Conservation (phyloP, 352 stramenopile genomes). For the Globisporangium parvum region DNA sequence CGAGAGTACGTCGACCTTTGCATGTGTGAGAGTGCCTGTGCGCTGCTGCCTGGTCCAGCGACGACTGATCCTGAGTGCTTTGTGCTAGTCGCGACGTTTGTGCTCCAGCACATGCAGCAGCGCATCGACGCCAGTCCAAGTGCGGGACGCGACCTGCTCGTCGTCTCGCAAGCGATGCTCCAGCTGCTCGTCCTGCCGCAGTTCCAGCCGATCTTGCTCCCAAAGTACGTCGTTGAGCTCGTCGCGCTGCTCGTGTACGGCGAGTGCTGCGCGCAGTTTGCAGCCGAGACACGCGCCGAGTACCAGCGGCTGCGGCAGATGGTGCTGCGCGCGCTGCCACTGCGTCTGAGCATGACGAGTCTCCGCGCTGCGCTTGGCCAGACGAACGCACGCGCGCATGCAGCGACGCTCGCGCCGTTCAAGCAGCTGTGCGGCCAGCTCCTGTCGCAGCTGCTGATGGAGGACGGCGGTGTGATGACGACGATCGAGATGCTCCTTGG, state of each 20-base stretch:
- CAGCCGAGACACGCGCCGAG: slow-evolving; percentile 17
- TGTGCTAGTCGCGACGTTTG: slow-evolving; percentile 47
- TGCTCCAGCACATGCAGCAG: slow-evolving; percentile 38
- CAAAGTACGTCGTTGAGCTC: slow-evolving; percentile 77
- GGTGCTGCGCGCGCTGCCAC: slow-evolving; percentile 44
- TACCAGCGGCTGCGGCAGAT: slow-evolving; percentile 32
- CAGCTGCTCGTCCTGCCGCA: slow-evolving; percentile 60
- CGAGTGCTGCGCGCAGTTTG: slow-evolving; percentile 14
- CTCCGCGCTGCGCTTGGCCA: slow-evolving; percentile 62
- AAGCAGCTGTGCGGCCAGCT: slow-evolving; percentile 56
- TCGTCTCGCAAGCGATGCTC: slow-evolving; percentile 41
- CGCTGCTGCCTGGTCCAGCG: neutral
- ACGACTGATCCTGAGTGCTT: too few relatives aligned
- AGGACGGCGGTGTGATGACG: slow-evolving; percentile 64
- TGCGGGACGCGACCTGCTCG: slow-evolving; percentile 27
- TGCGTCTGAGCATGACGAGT: slow-evolving; percentile 73
- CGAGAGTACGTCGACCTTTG: slow-evolving; percentile 37
- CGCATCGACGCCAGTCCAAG: slow-evolving; percentile 1
- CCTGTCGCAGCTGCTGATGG: slow-evolving; percentile 56
- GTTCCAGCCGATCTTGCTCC: slow-evolving; percentile 71
- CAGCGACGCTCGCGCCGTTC: slow-evolving; percentile 31
- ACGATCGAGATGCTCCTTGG: slow-evolving; percentile 81
- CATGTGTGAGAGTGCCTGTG: neutral
- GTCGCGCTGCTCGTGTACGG: slow-evolving; percentile 61
- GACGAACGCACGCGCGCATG: slow-evolving; percentile 6